Conservation (phyloP, 2,329 filamentous ascomycete species). For the Didymella lethalis region DNA sequence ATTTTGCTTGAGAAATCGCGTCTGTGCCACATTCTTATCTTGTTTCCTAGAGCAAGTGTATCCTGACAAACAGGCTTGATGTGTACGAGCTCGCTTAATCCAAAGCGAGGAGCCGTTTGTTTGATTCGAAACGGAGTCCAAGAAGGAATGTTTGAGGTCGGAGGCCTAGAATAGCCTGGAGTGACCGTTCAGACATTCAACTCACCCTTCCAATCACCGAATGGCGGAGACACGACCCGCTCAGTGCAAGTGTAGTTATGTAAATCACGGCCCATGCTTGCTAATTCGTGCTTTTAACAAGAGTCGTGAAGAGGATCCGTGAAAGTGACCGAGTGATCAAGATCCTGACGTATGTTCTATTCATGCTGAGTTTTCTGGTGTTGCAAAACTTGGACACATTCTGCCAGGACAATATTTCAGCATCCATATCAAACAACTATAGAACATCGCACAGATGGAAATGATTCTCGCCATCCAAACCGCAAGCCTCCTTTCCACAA, state of each 20-base stretch:
- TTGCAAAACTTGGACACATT: not conserved
- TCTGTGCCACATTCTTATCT: no score
- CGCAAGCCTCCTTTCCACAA: not conserved
- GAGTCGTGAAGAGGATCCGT: no score
- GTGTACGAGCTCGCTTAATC: not conserved
- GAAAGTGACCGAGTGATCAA: not conserved
- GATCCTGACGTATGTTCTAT: not conserved
- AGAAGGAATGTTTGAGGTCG: accelerated
- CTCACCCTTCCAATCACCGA: not conserved
- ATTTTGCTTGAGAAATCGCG: no score
- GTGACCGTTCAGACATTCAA: not conserved
- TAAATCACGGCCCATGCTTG: not conserved
- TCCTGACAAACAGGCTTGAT: not conserved
- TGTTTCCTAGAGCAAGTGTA: no score
- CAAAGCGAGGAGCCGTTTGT: not conserved
- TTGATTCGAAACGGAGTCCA: not conserved
- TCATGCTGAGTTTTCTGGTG: not conserved
- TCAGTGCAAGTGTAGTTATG: not conserved
- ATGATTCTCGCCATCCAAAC: not conserved
- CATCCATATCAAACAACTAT: not conserved
- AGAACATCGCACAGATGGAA: not conserved
- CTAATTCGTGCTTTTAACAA: not conserved
- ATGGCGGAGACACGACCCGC: not conserved
- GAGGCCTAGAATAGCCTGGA: not conserved
- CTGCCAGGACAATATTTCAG: not conserved